Base-by-base conservation (phyloP, 2,329 filamentous ascomycete species). In the Corniculantispora saksenae region DNA sequence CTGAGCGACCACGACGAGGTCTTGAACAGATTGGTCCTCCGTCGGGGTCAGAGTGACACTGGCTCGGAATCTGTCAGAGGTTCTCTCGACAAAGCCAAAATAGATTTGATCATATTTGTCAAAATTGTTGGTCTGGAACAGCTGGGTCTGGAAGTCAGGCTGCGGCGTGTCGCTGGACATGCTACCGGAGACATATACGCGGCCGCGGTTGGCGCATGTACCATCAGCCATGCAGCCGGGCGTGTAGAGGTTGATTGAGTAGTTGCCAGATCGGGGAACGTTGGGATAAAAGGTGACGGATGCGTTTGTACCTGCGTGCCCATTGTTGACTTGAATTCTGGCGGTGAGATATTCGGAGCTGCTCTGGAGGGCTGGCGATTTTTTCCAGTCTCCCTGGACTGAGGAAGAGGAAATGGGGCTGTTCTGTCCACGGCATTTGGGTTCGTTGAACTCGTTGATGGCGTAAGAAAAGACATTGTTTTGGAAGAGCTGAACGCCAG, bases 31-130 rank as follows among this genome's bases (percentile, higher is more conserved):
- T 76, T 93, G 91, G 47, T 86, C 88, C 38, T 84, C 75, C 25
- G 87, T 81, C 5, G 94, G 91, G 0, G 87, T 84, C 53, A 99
- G 80, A 0, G 91, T 97, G 61, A 99, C 88, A 5, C 86, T 87
- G 17, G 94, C 93, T 50, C 89, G 89, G 82, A 97, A 97, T 23
- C 84, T 85, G 67, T 80, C 81, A 12, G 86, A 89, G 61, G 86
- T 88, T 62, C 89, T 89, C 73, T 98, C 93, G 62, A 99, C 88
- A 69, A 88, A 88, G 55, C 94, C 95, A 69, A 90, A 91, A 78
- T 93, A 97, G 66, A 99, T 89, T 70, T 92, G 89, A 74, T 99
- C 95, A 73, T 97, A 98, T 78, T 99, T 99, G 81, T 98, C 94
- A 76, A 90, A 96, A 75, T 96, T 86, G 79, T 99, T 99, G 21